Evolutionary conservation across 2,329 filamentous ascomycete genomes (phyloP).

Genomic region (Alternaria triticimaculans): DNA sequence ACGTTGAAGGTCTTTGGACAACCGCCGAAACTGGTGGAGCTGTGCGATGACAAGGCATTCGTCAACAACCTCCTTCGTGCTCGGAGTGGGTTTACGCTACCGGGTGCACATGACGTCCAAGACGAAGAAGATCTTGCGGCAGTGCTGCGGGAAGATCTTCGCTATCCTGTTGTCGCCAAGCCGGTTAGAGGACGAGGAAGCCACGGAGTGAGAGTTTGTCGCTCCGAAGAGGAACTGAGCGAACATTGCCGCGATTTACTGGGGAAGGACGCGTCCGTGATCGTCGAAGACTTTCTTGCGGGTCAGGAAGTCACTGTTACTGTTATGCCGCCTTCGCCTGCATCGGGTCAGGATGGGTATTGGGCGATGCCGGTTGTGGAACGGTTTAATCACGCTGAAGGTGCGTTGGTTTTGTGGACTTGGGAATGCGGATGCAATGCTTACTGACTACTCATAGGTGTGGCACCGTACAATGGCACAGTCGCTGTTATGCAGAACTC

Average conservation of each 20-base stretch:
- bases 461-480: not conserved
- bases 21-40: not conserved
- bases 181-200: not conserved
- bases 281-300: not conserved
- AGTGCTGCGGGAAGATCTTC: not conserved
- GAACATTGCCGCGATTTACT: not conserved
- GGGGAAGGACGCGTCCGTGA: not conserved
- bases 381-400: not conserved
- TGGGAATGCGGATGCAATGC: fast-evolving
- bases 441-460: fast-evolving
- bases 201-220: not conserved
- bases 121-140: not conserved
- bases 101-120: no score
- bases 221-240: not conserved
- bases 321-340: not conserved
- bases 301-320: not conserved
- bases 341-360: not conserved
- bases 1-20: not conserved
- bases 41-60: not conserved
- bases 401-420: not conserved
- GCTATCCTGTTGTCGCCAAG: not conserved
- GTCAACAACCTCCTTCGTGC: not conserved
- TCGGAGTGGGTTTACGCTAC: not conserved
- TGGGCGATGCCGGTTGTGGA: not conserved
- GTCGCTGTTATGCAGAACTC: not conserved